Conservation (phyloP, 108 stramenopile genomes). For the Pseudonitzschia multistriata region DNA sequence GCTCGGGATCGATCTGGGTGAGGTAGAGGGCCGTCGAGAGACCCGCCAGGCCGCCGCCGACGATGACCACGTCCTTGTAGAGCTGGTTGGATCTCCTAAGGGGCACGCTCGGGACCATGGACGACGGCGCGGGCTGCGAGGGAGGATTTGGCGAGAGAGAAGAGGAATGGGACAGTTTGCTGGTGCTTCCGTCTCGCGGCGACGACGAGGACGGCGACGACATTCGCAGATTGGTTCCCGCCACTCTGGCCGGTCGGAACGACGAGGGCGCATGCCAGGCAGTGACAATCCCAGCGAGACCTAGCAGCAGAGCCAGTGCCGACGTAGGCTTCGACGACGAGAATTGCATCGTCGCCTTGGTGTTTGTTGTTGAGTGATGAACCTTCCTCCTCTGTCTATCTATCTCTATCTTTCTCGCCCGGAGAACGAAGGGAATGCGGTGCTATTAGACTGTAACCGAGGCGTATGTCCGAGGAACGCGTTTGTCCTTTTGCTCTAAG, state of each 20-base stretch:
- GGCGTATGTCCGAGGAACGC: no score
- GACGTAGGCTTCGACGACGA: background rate
- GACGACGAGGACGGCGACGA: background rate
- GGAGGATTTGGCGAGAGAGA: background rate
- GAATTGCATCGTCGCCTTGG: background rate
- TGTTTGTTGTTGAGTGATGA: background rate
- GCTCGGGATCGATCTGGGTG: constrained; percentile 55
- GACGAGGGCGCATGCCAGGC: background rate
- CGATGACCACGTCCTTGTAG: constrained; percentile 65
- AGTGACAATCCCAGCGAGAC: background rate
- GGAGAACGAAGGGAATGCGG: no score
- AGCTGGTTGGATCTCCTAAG: constrained; percentile 3
- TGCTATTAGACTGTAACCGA: no score
- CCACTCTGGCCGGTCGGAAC: background rate
- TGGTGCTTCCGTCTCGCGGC: background rate
- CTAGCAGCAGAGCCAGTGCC: background rate
- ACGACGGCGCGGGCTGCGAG: background rate
- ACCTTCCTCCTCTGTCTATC: background rate
- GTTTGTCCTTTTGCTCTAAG: no score
- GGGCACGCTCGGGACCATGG: background rate
- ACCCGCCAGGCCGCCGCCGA: constrained; percentile 80
- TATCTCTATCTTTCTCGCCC: background rate
- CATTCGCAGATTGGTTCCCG: background rate
- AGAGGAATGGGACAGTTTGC: background rate
- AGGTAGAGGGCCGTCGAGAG: constrained; percentile 67